A percentile compares a stretch with the other conserved stretches of the same genome.
phyloP scores from a whole-genome alignment of 495 filamentous ascomycete genomes.

The Staphylotrichum longicolle region DNA sequence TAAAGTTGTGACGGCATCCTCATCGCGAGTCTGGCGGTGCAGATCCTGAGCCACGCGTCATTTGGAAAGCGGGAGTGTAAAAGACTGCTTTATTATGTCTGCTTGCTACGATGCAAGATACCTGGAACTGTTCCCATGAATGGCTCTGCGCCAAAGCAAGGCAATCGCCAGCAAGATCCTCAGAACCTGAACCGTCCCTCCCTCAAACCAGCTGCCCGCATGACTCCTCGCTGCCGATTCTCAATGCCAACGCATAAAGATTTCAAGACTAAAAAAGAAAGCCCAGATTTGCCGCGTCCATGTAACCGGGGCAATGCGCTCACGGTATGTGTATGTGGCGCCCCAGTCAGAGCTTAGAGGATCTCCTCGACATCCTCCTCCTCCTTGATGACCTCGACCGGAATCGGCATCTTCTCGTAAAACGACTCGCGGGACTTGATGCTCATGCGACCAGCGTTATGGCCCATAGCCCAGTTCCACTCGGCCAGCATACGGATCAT shows the following conservation, averaged over 20 bases:
- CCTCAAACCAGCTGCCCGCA: conserved; percentile 6
- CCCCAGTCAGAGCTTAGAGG: too few species aligned
- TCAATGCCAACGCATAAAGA: not conserved
- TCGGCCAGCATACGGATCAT: conserved; percentile 32
- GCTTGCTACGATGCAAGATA: not conserved
- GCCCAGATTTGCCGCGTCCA: too few species aligned
- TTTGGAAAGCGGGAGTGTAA: not conserved
- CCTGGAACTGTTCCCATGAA: not conserved
- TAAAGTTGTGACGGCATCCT: too few species aligned
- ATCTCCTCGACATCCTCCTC: not conserved
- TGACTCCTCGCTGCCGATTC: not conserved
- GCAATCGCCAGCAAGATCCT: conserved; percentile 7
- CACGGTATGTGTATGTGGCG: too few species aligned
- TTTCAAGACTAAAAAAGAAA: not conserved
- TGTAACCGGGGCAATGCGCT: too few species aligned
- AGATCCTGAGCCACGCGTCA: too few species aligned
- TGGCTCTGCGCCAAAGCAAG: not conserved
- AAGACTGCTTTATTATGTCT: not conserved
- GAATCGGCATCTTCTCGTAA: conserved; percentile 18
- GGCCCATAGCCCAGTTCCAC: conserved; percentile 32
- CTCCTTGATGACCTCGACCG: conserved; percentile 2
- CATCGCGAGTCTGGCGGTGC: too few species aligned
- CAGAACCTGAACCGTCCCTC: conserved; percentile 4
- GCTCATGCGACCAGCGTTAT: conserved; percentile 30
- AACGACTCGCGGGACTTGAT: conserved; percentile 28